Evolutionary conservation across 1,284 basidiomycete species (phyloP).

Genomic region (Sparassis latifolia): DNA sequence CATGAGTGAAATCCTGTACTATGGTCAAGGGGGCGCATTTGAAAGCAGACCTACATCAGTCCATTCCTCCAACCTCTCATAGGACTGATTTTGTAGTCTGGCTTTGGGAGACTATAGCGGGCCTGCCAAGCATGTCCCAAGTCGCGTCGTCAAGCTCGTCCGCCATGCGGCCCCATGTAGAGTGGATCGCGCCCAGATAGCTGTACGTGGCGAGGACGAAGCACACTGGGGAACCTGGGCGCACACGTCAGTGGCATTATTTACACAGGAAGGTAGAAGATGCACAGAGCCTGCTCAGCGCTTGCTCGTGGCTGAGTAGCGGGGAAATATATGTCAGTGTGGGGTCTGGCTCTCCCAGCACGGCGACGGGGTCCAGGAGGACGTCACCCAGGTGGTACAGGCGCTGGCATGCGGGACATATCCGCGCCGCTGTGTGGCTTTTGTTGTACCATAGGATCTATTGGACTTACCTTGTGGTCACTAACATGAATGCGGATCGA

Average conservation of each 20-base stretch:
- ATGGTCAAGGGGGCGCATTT: no score
- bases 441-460: slow-evolving; percentile 84
- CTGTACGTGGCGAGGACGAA: slow-evolving; percentile 66
- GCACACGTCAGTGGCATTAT: no score
- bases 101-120: no score
- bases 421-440: slow-evolving; percentile 55
- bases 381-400: slow-evolving; percentile 62
- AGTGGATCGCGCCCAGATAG: slow-evolving; percentile 56
- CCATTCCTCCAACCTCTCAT: no score
- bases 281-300: slow-evolving; percentile 72
- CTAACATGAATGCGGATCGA: no score
- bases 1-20: no score
- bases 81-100: no score
- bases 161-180: slow-evolving; percentile 61
- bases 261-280: slow-evolving; percentile 10
- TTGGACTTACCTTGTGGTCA: no score
- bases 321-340: slow-evolving; percentile 27
- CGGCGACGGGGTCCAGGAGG: slow-evolving; percentile 39
- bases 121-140: slow-evolving; percentile 53
- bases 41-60: no score
- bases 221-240: slow-evolving; percentile 68
- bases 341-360: slow-evolving; percentile 13
- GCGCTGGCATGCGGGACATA: slow-evolving; percentile 71
- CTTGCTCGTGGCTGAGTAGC: slow-evolving; percentile 52
- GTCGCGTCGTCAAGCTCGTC: slow-evolving; percentile 62